phyloP scores from a whole-genome alignment of 2,329 filamentous ascomycete species.

The Neofusicoccum laricinum region DNA sequence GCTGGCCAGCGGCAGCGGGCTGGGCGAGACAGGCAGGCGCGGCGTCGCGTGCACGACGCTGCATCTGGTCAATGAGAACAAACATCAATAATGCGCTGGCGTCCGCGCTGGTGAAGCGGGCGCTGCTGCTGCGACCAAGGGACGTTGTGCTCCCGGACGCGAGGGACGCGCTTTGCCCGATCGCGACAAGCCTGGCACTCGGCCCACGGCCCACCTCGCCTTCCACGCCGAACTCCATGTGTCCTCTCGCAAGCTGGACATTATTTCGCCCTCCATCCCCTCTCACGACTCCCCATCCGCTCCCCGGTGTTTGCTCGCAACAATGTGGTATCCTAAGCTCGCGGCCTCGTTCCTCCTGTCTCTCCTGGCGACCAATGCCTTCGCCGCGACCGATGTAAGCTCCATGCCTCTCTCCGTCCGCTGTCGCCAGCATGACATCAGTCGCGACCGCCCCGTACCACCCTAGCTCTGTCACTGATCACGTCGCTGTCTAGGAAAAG shows the following conservation, averaged over 20 bases:
- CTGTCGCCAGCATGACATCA: slow-evolving; percentile 14
- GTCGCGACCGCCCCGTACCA: slow-evolving; percentile 8
- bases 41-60: background rate
- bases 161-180: background rate
- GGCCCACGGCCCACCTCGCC: background rate
- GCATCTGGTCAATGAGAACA: background rate
- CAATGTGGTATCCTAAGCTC: slow-evolving; percentile 73
- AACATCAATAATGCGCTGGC: background rate
- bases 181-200: background rate
- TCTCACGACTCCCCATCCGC: slow-evolving; percentile 16
- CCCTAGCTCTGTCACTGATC: slow-evolving; percentile 22
- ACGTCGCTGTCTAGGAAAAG: slow-evolving; percentile 24
- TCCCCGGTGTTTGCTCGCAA: slow-evolving; percentile 18
- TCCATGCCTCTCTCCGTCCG: slow-evolving; percentile 11
- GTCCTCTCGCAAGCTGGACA: background rate
- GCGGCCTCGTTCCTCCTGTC: slow-evolving; percentile 70
- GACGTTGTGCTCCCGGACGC: background rate
- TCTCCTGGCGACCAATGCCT: slow-evolving; percentile 63
- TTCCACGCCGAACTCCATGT: slow-evolving; percentile 9
- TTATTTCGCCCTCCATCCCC: slow-evolving; percentile 10
- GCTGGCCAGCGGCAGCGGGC: background rate
- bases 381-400: slow-evolving; percentile 62
- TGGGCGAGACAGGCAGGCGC: background rate
- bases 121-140: background rate
- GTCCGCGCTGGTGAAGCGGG: background rate